Percentiles rank a stretch among this genome's conserved stretches.
phyloP scores from a whole-genome alignment of 768 basidiomycete species.

The Trametes cinnabarina region DNA sequence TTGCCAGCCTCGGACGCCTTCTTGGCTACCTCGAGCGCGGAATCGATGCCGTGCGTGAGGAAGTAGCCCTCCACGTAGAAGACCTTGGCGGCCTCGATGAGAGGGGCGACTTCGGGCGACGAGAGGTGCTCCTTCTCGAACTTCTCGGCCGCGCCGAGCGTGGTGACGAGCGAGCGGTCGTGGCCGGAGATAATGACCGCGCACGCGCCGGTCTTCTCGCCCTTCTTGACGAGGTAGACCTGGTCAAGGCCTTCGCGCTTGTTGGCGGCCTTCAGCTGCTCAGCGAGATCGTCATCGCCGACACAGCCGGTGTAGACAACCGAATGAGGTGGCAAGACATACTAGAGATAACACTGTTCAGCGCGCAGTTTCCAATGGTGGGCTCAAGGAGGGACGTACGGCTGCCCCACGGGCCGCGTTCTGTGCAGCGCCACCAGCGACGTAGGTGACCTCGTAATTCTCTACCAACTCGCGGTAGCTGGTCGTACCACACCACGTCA shows the following conservation, averaged over 20 bases:
- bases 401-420: slow-evolving; percentile 96
- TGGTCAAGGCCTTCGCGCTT: slow-evolving; percentile 85
- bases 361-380: neutral
- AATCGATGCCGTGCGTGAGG: slow-evolving; percentile 85
- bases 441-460: slow-evolving; percentile 77
- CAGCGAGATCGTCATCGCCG: slow-evolving; percentile 87
- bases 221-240: slow-evolving; percentile 85
- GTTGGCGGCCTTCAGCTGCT: slow-evolving; percentile 88
- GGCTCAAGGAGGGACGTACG: too few relatives aligned
- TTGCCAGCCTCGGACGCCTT: slow-evolving; percentile 65
- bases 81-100: slow-evolving; percentile 77
- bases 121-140: slow-evolving; percentile 81
- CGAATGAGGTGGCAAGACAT: slow-evolving; percentile 81
- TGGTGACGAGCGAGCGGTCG: slow-evolving; percentile 89
- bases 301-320: slow-evolving; percentile 95
- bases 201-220: slow-evolving; percentile 92
- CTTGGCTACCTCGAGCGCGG: slow-evolving; percentile 70
- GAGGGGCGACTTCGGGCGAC: slow-evolving; percentile 68
- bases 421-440: slow-evolving; percentile 96
- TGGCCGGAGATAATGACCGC: slow-evolving; percentile 94
- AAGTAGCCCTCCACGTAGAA: slow-evolving; percentile 98
- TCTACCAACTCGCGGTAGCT: slow-evolving; percentile 89
- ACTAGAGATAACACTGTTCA: slow-evolving; percentile 47
- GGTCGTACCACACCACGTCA: neutral
- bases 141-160: slow-evolving; percentile 84